phyloP scores from a whole-genome alignment of 306 rosid genomes.

The Glycine latifolia region DNA sequence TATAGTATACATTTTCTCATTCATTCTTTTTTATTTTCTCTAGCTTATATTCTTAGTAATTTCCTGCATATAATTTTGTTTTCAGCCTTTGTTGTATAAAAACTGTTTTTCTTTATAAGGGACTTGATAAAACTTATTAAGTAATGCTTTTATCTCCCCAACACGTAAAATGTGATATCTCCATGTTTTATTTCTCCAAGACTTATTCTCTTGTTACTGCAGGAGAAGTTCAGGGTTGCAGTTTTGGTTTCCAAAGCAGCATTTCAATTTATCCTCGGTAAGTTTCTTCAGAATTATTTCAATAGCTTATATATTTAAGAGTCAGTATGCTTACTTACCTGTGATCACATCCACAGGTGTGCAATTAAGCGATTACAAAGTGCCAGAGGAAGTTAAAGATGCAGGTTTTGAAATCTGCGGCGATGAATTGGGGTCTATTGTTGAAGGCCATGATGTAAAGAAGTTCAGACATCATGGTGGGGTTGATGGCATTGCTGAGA shows the following conservation, averaged over 20 bases:
- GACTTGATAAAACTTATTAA: slow-evolving; percentile 2
- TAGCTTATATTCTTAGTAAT: neutral
- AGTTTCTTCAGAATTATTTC: slow-evolving; percentile 42
- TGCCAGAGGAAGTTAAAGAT: slow-evolving; percentile 77
- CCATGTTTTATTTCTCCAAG: slow-evolving; percentile 27
- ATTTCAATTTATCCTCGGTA: slow-evolving; percentile 77
- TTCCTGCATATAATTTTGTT: neutral
- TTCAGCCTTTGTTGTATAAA: neutral
- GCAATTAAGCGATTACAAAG: slow-evolving; percentile 66
- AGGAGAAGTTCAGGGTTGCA: slow-evolving; percentile 85
- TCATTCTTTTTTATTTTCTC: neutral
- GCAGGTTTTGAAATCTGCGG: slow-evolving; percentile 86
- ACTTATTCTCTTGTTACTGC: slow-evolving; percentile 38
- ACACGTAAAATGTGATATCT: slow-evolving; percentile 6
- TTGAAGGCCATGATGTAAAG: slow-evolving; percentile 82
- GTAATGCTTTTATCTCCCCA: slow-evolving; percentile 1
- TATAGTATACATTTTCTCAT: neutral
- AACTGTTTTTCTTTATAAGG: slow-evolving; percentile 4
- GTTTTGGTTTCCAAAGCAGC: slow-evolving; percentile 96
- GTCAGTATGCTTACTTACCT: slow-evolving; percentile 36
- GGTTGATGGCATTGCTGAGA: slow-evolving; percentile 70
- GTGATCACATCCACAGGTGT: slow-evolving; percentile 59
- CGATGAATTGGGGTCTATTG: slow-evolving; percentile 89
- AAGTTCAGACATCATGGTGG: slow-evolving; percentile 81
- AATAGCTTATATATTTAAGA: slow-evolving; percentile 1